Conservation (phyloP, 805 yeast species). For the Candida nanaspora region DNA sequence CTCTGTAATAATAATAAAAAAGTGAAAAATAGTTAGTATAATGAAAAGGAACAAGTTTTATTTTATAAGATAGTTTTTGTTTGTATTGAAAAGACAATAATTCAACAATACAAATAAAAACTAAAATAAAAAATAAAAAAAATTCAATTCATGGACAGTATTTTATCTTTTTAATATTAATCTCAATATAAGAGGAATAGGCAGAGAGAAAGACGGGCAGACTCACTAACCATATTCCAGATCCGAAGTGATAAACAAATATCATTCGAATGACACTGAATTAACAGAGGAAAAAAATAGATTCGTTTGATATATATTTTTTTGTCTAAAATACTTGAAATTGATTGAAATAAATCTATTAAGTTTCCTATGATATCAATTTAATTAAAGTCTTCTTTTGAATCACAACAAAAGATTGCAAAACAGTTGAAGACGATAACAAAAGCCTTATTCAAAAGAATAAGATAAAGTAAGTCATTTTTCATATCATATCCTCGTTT, state of each 20-base stretch:
- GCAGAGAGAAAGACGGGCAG: no score
- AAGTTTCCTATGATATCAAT: slow-evolving; percentile 28
- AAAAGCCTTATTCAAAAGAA: slow-evolving; percentile 18
- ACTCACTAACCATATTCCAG: neutral
- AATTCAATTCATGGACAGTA: neutral
- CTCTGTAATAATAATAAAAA: slow-evolving; percentile 27
- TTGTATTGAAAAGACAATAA: no score
- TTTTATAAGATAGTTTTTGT: no score
- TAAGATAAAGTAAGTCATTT: slow-evolving; percentile 12
- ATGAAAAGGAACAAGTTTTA: neutral
- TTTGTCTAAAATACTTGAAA: neutral
- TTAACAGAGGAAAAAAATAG: slow-evolving; percentile 3
- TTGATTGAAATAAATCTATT: slow-evolving; percentile 6
- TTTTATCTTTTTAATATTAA: no score
- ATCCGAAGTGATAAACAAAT: neutral
- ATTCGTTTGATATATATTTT: slow-evolving; percentile 1
- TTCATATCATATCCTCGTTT: slow-evolving; percentile 18
- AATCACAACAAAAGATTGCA: no score
- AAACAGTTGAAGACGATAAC: slow-evolving; percentile 18
- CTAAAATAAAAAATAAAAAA: no score
- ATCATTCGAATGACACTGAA: neutral
- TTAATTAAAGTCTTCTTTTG: slow-evolving; percentile 17
- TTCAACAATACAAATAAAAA: neutral
- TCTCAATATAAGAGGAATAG: no score
- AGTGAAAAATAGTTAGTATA: slow-evolving; percentile 6